Base-by-base conservation (phyloP, 495 filamentous ascomycete genomes). In the Astrothelium macrocarpum region DNA sequence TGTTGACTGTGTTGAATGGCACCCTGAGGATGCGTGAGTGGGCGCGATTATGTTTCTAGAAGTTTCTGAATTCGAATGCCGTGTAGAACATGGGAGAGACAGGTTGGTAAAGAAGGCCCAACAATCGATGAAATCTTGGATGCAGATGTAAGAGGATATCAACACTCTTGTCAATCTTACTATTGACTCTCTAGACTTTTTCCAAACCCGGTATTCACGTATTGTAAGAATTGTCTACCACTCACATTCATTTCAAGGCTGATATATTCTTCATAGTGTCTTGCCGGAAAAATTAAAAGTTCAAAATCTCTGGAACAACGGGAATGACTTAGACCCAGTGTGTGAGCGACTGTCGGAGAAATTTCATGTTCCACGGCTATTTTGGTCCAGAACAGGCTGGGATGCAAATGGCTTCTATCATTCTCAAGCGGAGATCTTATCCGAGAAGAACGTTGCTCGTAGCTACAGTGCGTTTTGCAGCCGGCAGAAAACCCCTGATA, bases 381-480 rank as follows among this genome's bases (percentile, higher is more conserved):
- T 56, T 25, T 56, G 49, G 49, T 28, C 49, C 7, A 56, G 20
- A 20, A 9, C 25, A 3, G 49, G 49, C 0, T 56, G 49, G 49
- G 25, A 56, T 56, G 49, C 49, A 56, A 56, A 56, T 29, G 49
- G 49, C 25, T 56, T 56, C 49, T 56, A 3, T 25, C 26, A 25
- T 10, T 29, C 49, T 56, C 49, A 29, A 16, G 25, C 49, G 49
- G 29, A 29, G 9, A 28, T 7, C 10, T 9, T 56, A 29, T 28
- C 23, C 20, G 20, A 16, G 12, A 16, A 56, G 9, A 56, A 29
- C 2, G 25, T 56, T 1, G 49, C 9, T 28, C 20, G 25, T 25
- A 56, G 49, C 49, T 56, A 56, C 25, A 9, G 49, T 56, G 29
- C 25, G 49, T 56, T 56, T 56, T 10, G 12, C 25, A n/a, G 49